phyloP scores from a whole-genome alignment of 768 basidiomycete species.

The Termitomyces sp. region DNA sequence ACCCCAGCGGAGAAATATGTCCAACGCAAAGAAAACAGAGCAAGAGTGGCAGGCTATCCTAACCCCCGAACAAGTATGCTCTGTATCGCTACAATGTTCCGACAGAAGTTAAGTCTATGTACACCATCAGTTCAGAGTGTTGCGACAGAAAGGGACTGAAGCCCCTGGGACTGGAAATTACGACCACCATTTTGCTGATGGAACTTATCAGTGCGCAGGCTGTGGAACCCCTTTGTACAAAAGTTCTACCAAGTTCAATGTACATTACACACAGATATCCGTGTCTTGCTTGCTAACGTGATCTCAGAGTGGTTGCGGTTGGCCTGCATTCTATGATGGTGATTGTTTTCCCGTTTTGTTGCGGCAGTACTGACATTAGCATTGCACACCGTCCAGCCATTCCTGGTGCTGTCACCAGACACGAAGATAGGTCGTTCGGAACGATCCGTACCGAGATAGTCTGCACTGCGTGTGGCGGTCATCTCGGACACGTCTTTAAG shows the following conservation, averaged over 20 bases:
- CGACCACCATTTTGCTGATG: constrained; percentile 59
- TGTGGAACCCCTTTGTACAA: constrained; percentile 84
- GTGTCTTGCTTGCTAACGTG: neutral
- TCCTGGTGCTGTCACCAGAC: constrained; percentile 80
- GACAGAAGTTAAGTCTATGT: neutral
- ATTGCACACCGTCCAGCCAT: constrained; percentile 48
- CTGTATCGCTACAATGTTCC: neutral
- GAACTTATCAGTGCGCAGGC: constrained; percentile 75
- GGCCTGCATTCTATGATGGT: constrained; percentile 99
- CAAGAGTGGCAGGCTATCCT: constrained; percentile 82
- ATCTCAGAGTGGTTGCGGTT: constrained; percentile 78
- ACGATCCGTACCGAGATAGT: constrained; percentile 81
- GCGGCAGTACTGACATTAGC: neutral
- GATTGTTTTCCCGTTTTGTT: constrained; percentile 7
- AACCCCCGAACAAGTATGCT: constrained; percentile 70
- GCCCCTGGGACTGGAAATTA: constrained; percentile 72
- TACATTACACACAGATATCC: constrained; percentile 16
- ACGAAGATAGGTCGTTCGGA: constrained; percentile 65
- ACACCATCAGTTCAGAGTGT: constrained; percentile 64
- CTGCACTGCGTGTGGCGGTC: constrained; percentile 87
- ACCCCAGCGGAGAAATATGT: constrained; percentile 27
- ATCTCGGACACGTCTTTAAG: constrained; percentile 94
- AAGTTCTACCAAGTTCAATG: constrained; percentile 83
- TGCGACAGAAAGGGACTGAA: constrained; percentile 89
- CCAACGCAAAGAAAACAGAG: constrained; percentile 50